Base-by-base conservation (phyloP, 805 yeast genomes). In the Nakazawaea ambrosiae region DNA sequence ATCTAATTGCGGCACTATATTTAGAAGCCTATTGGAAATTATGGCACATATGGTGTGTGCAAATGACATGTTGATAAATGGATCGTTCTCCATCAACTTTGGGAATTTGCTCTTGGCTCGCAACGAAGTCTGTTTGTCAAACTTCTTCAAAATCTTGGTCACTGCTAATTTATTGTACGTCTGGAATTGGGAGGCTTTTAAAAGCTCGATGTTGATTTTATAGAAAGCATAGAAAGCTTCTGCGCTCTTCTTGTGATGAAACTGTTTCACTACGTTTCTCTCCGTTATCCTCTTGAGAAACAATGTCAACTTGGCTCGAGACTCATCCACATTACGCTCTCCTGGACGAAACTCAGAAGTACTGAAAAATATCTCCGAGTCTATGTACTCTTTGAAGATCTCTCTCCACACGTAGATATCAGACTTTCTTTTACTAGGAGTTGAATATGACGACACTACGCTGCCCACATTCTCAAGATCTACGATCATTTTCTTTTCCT, bases 371-470 rank as follows among this genome's bases (percentile, higher is more conserved):
- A 82, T 72, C 45, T 81, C 82, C 18, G 75, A 68, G 44, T 81
- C 89, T 19, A 81, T 65, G 46, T 81, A 82, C 16, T 70, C 54
- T 47, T 68, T 72, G 57, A 82, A 81, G 8, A 82, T 65, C 48
- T 78, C 75, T 41, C 90, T 61, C 90, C 90, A 83, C 7, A 65
- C 63, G 48, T 77, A 78, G 56, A 81, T 58, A 49, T 82, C 90
- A 1, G 67, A 58, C 27, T 60, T 63, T 37, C 63, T 66, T 31
- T 53, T 53, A 26, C 58, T 57, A 0, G 79, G 75, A 11, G 59
- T 49, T 0, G 71, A 52, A 14, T 65, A 54, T 5, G 57, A 50
- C 2, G 66, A 56, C 3, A 77, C 58, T 5, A 53, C 45, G 11
- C 54, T 46, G 3, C 73, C 65, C 9, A 78, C 55, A 1, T 44